phyloP scores from a whole-genome alignment of 1,284 basidiomycete genomes.

The Leccinum griseonigrum region DNA sequence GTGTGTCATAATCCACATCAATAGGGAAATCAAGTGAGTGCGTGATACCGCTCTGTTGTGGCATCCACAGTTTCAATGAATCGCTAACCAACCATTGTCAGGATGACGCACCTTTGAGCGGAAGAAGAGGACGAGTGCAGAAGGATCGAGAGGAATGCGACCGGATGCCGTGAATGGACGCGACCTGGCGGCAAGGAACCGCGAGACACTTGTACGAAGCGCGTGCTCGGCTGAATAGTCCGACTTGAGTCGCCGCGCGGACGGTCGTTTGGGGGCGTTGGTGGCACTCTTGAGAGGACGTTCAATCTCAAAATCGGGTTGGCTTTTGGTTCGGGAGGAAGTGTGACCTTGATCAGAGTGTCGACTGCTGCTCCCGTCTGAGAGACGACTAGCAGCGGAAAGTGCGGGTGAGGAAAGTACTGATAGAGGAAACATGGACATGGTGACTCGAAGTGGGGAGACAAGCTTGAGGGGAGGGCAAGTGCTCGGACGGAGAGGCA shows the following conservation, averaged over 20 bases:
- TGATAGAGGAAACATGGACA: slow-evolving; percentile 27
- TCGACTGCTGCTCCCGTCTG: slow-evolving; percentile 33
- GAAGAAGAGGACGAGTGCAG: slow-evolving; percentile 71
- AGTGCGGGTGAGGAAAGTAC: slow-evolving; percentile 32
- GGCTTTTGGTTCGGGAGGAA: slow-evolving; percentile 36
- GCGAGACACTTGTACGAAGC: slow-evolving; percentile 54
- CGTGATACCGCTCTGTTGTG: slow-evolving; percentile 64
- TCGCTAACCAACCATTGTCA: not conserved
- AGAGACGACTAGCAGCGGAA: slow-evolving; percentile 33
- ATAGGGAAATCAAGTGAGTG: slow-evolving; percentile 80
- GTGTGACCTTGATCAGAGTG: slow-evolving; percentile 32
- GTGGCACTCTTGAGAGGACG: slow-evolving; percentile 41
- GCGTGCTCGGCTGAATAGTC: slow-evolving; percentile 51
- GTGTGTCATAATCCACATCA: slow-evolving; percentile 69
- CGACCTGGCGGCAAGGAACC: slow-evolving; percentile 56
- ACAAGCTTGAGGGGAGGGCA: slow-evolving; percentile 11
- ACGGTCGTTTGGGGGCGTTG: slow-evolving; percentile 29
- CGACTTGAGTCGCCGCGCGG: slow-evolving; percentile 32
- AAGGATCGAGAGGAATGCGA: slow-evolving; percentile 66
- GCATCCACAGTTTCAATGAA: slow-evolving; percentile 7
- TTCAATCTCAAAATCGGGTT: slow-evolving; percentile 60
- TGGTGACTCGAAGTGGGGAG: slow-evolving; percentile 1
- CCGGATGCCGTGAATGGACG: slow-evolving; percentile 66
- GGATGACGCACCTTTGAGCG: slow-evolving; percentile 59
- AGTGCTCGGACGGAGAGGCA: slow-evolving; percentile 13